phyloP scores from a whole-genome alignment of 176 grass and related monocot species.

The Pharus latifolius region DNA sequence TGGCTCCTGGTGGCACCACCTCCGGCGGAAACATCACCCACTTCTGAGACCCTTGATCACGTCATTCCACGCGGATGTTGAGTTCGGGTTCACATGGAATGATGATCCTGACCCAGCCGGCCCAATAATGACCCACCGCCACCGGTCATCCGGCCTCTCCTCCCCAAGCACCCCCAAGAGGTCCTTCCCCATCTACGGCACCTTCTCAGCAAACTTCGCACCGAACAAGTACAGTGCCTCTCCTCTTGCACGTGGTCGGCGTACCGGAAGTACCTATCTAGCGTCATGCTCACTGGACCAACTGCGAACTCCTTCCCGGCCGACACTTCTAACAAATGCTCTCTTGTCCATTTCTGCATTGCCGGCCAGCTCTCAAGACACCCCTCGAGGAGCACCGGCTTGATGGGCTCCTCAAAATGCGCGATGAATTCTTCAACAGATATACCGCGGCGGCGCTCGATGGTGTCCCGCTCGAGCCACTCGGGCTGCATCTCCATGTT shows the following conservation, averaged over 20 bases:
- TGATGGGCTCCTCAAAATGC: slow-evolving; percentile 61
- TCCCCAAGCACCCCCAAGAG: slow-evolving; percentile 69
- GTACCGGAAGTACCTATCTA: slow-evolving; percentile 64
- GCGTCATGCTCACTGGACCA: slow-evolving; percentile 55
- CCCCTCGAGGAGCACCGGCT: slow-evolving; percentile 80
- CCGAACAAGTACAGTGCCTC: slow-evolving; percentile 82
- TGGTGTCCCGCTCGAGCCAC: slow-evolving; percentile 75
- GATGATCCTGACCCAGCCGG: slow-evolving; percentile 70
- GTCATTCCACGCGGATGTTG: slow-evolving; percentile 87
- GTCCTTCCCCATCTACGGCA: slow-evolving; percentile 69
- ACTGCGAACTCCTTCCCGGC: slow-evolving; percentile 41
- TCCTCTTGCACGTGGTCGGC: slow-evolving; percentile 69
- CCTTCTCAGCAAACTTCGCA: slow-evolving; percentile 62
- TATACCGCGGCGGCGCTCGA: slow-evolving; percentile 51
- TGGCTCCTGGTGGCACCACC: slow-evolving; percentile 63
- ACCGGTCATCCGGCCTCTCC: slow-evolving; percentile 69
- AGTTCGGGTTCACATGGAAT: slow-evolving; percentile 94
- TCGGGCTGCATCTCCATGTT: slow-evolving; percentile 90
- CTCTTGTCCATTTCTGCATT: slow-evolving; percentile 47
- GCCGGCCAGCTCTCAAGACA: slow-evolving; percentile 71
- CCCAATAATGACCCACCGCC: slow-evolving; percentile 96
- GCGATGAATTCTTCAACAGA: slow-evolving; percentile 56
- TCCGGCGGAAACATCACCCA: slow-evolving; percentile 92
- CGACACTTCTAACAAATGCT: slow-evolving; percentile 45
- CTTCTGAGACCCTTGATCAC: slow-evolving; percentile 77